phyloP scores from a whole-genome alignment of 73 alveolate species.

The Diophrys appendiculata region DNA sequence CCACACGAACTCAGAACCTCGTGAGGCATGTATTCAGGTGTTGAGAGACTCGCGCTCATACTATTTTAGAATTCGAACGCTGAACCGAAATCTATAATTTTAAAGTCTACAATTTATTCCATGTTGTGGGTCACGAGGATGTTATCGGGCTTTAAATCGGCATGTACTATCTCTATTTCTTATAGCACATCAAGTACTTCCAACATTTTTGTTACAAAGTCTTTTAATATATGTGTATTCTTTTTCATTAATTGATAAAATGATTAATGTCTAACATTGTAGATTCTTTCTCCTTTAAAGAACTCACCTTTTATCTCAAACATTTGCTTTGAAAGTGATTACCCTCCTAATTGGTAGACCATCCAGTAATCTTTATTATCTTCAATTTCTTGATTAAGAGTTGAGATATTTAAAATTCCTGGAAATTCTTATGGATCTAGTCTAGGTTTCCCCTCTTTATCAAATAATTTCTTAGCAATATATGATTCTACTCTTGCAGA shows the following conservation, averaged over 20 bases:
- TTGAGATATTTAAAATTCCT: constrained; percentile 50
- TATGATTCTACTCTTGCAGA: constrained; percentile 30
- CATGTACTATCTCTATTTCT: constrained; percentile 62
- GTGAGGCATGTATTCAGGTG: constrained; percentile 77
- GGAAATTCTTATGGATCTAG: constrained; percentile 22
- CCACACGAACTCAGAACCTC: constrained; percentile 51
- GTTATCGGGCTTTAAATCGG: constrained; percentile 81
- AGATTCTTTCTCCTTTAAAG: constrained; percentile 75
- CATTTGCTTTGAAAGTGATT: constrained; percentile 56
- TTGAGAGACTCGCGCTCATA: constrained; percentile 42
- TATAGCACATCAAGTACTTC: constrained; percentile 55
- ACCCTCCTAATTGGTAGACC: constrained; percentile 69
- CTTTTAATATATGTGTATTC: constrained; percentile 30
- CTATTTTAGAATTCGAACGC: constrained; percentile 50
- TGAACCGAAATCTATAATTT: constrained; percentile 75
- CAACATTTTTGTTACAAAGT: constrained; percentile 44
- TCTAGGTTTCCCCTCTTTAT: constrained; percentile 4
- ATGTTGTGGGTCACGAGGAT: constrained; percentile 29
- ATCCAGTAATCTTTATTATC: constrained; percentile 70
- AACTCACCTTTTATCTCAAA: constrained; percentile 78
- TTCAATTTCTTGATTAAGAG: constrained; percentile 34
- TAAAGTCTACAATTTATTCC: constrained; percentile 31
- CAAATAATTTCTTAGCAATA: constrained; percentile 11
- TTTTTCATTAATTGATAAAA: constrained; percentile 42
- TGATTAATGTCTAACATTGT: constrained; percentile 46